Evolutionary conservation across 140 eudicot species (phyloP).

Genomic region (Oenanthe javanica): DNA sequence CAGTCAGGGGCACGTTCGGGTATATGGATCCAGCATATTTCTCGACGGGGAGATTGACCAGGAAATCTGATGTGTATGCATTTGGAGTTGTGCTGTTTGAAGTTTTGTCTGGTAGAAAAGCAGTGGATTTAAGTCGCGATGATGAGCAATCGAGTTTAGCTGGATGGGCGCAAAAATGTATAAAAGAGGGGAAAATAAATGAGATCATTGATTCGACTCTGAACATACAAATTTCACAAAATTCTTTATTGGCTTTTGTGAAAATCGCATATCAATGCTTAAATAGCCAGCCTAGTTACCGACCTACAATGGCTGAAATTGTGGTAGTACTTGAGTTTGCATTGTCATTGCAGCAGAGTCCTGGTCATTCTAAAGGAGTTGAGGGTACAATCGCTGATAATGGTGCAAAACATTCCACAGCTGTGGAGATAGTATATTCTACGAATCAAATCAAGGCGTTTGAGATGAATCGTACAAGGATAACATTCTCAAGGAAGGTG

Average conservation of each 20-base stretch:
- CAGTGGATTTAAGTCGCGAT: conserved; percentile 19
- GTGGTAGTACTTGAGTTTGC: conserved; percentile 10
- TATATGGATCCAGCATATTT: conserved; percentile 35
- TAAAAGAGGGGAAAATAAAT: background rate
- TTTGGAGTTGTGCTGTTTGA: conserved; percentile 40
- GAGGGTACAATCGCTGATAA: background rate
- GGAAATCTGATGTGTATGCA: conserved; percentile 35
- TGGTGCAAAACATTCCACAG: background rate
- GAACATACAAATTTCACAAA: background rate
- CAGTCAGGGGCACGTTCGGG: conserved; percentile 28
- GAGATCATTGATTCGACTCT: conserved; percentile 3
- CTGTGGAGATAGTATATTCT: background rate
- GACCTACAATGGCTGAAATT: conserved; percentile 12
- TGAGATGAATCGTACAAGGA: background rate
- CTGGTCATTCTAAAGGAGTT: background rate
- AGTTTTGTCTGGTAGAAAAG: conserved; percentile 23
- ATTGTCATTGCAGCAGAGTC: conserved; percentile 6
- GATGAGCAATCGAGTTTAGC: conserved; percentile 4
- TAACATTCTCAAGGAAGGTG: background rate
- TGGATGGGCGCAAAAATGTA: background rate
- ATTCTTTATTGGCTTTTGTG: conserved; percentile 3
- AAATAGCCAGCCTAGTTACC: background rate
- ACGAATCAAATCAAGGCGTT: background rate
- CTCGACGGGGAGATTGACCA: conserved; percentile 18
- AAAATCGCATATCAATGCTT: background rate